These are phyloP conservation scores for Neoarthrinium moseri DNA, from an alignment of 2,329 filamentous ascomycete species.

Conservation along the genomic window DNA sequence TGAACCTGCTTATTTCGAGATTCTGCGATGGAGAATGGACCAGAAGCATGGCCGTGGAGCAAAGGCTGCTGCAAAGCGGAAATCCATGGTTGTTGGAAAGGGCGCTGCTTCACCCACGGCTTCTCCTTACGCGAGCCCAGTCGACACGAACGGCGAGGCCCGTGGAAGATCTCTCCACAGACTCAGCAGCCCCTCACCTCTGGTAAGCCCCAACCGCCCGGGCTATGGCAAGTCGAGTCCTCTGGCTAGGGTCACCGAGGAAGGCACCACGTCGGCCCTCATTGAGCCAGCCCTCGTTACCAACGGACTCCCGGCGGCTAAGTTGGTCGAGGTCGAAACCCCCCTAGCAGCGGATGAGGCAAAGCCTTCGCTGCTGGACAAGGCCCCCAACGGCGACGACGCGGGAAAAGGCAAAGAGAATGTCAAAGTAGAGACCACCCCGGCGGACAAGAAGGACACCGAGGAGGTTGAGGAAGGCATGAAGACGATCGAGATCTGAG, in stretches of 20 bases:
- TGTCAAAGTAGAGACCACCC: slow-evolving; percentile 23
- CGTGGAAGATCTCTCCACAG: slow-evolving; percentile 73
- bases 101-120: slow-evolving; percentile 43
- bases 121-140: slow-evolving; percentile 65
- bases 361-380: slow-evolving; percentile 19
- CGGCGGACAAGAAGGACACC: slow-evolving; percentile 41
- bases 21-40: slow-evolving; percentile 91
- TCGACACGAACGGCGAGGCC: slow-evolving; percentile 55
- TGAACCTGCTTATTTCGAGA: slow-evolving; percentile 91
- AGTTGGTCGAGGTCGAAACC: slow-evolving; percentile 57
- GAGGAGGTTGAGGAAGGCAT: slow-evolving; percentile 49
- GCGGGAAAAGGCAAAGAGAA: slow-evolving; percentile 36
- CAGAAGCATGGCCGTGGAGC: slow-evolving; percentile 81
- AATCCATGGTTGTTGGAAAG: slow-evolving; percentile 44
- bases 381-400: slow-evolving; percentile 31
- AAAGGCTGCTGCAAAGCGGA: slow-evolving; percentile 46
- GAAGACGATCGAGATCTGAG: slow-evolving; percentile 63
- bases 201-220: slow-evolving; percentile 63
- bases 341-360: slow-evolving; percentile 48
- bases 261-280: slow-evolving; percentile 37
- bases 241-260: slow-evolving; percentile 73
- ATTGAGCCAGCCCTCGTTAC: slow-evolving; percentile 19
- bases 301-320: slow-evolving; percentile 42
- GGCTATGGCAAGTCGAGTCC: slow-evolving; percentile 69
- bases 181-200: slow-evolving; percentile 62